These are phyloP conservation scores for Spergularia marina DNA, from an alignment of 148 eudicot species.

Conservation along the genomic window DNA sequence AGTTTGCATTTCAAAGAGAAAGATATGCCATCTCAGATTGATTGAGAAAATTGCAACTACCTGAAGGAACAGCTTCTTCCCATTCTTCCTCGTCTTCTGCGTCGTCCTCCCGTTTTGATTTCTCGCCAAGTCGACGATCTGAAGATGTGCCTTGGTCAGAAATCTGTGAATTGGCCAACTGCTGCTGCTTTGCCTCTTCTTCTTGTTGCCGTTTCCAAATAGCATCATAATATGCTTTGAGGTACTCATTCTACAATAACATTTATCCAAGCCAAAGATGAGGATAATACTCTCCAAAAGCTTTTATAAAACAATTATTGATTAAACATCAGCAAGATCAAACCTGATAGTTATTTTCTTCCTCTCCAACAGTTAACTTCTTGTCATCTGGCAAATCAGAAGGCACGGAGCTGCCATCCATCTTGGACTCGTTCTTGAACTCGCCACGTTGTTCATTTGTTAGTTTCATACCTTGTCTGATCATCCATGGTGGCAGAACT, in stretches of 20 bases:
- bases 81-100: conserved; percentile 62
- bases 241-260: conserved; percentile 63
- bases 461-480: conserved; percentile 83
- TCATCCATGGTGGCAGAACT: conserved; percentile 99
- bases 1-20: not conserved
- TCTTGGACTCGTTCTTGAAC: conserved; percentile 54
- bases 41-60: conserved; percentile 29
- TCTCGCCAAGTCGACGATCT: conserved; percentile 69
- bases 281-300: not conserved
- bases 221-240: conserved; percentile 92
- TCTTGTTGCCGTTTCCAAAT: conserved; percentile 58
- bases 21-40: not conserved
- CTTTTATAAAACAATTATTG: not conserved
- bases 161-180: conserved; percentile 24
- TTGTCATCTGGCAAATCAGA: conserved; percentile 58
- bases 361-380: conserved; percentile 47
- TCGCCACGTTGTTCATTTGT: conserved; percentile 93
- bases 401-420: conserved; percentile 54
- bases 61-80: conserved; percentile 77
- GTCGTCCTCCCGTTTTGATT: conserved; percentile 56
- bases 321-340: conserved; percentile 1
- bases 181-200: conserved; percentile 49
- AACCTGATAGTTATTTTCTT: conserved; percentile 57
- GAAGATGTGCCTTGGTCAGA: conserved; percentile 32
- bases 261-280: not conserved